Conservation (phyloP, 345 rosid species). For the Bruguiera parviflora region DNA sequence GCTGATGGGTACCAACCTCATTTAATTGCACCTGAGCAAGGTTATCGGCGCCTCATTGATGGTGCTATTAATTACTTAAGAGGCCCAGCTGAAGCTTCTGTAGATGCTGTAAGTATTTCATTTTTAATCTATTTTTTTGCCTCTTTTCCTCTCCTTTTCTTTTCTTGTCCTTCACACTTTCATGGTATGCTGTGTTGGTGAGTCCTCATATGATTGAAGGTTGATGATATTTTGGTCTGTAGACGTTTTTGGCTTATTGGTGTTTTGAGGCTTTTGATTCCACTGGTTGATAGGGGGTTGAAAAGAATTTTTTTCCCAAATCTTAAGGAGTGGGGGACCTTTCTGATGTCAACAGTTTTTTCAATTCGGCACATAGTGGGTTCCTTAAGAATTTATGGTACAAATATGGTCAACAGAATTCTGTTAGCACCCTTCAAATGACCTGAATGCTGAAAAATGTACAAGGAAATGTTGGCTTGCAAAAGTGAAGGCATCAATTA, state of each 20-base stretch:
- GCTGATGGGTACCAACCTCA: conserved; percentile 79
- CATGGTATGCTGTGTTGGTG: not conserved
- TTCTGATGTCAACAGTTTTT: too few species aligned
- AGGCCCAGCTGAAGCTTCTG: conserved; percentile 72
- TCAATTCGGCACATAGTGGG: too few species aligned
- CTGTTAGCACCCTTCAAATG: not conserved
- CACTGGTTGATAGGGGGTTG: not conserved
- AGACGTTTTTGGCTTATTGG: not conserved
- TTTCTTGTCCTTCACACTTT: not conserved
- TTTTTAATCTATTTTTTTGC: not conserved
- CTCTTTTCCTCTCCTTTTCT: not conserved
- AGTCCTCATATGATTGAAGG: not conserved
- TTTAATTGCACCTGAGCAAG: conserved; percentile 73
- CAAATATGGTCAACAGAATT: conserved; percentile 2
- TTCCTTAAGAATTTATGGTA: not conserved
- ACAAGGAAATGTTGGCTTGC: not conserved
- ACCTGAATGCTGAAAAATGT: too few species aligned
- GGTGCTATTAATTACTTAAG: conserved; percentile 56
- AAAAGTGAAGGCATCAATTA: not conserved
- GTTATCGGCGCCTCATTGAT: conserved; percentile 59
- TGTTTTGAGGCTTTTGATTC: not conserved
- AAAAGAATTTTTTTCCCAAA: not conserved
- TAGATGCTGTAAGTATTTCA: conserved; percentile 59
- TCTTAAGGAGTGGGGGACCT: not conserved
- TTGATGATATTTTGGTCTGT: not conserved